Evolutionary conservation across 2,329 filamentous ascomycete species (phyloP), one percentile per base, ranked within the genome.

Genomic region (Cordyceps javanica): DNA sequence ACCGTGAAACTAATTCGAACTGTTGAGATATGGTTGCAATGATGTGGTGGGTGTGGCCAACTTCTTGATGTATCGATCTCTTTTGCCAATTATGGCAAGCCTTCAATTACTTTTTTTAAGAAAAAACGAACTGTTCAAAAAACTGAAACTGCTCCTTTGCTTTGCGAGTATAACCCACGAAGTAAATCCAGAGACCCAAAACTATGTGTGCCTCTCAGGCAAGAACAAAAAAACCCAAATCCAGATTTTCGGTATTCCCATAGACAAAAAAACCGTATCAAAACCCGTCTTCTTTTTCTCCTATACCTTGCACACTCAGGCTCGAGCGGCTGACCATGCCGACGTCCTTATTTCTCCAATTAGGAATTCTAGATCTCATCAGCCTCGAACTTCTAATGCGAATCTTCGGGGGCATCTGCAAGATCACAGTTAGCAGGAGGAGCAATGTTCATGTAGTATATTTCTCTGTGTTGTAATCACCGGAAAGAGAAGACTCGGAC

Each of bases 401-500:
- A 5, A 10, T 39, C 48, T 39, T 58, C 49, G 4, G 56, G 56
- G 8, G 41, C 26, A 16, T 58, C 56, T 58, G 23, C 3, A 16
- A 3, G 5, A 16, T 3, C 16, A 13, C 14, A 6, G 34, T 58
- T 49, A 58, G 56, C 28, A 32, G 23, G 14, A 14, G 3, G 30
- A 26, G 38, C 23, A 14, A 5, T n/a, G 10, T 38, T 19, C n/a
- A 32, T 30, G 41, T 7, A 21, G 3, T 19, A 11, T 39, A 2
- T 16, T 30, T 42, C 1, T 11, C 13, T 30, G 6, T 10, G 14
- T 23, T 21, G 3, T 8, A 59, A 63, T 36, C 62, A 70, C 67
- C 67, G 60, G 65, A 65, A 9, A 69, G 62, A 5, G 61, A 56
- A 21, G 66, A 67, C 2, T 65, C 63, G 2, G 66, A 49, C 19